These are phyloP conservation scores for Lentinula sp. DNA, from an alignment of 768 basidiomycete species.

Conservation along the genomic window DNA sequence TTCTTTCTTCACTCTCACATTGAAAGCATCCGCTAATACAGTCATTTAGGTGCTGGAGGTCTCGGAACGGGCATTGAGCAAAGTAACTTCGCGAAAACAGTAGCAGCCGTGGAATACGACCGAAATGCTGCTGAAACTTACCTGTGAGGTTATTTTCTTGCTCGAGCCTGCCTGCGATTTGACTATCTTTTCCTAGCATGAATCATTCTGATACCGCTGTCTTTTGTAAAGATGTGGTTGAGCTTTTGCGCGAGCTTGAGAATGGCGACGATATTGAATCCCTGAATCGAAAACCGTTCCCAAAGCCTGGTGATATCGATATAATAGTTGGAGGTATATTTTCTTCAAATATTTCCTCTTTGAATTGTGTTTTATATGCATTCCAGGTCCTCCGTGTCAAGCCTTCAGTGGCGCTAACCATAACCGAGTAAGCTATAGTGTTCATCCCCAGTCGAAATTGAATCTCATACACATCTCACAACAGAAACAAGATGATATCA, in stretches of 20 bases:
- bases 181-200: constrained; percentile 26
- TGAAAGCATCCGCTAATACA: neutral
- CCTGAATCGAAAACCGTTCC: constrained; percentile 26
- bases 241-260: constrained; percentile 28
- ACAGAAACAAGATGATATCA: constrained; percentile 54
- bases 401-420: constrained; percentile 65
- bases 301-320: constrained; percentile 54
- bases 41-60: constrained; percentile 60
- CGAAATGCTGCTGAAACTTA: constrained; percentile 62
- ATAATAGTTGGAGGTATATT: constrained; percentile 68
- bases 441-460: neutral
- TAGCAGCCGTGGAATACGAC: constrained; percentile 64
- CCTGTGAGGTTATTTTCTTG: constrained; percentile 30
- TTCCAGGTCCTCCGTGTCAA: constrained; percentile 70
- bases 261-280: neutral
- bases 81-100: constrained; percentile 56
- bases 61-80: constrained; percentile 62
- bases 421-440: constrained; percentile 35
- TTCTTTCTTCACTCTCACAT: neutral
- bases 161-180: neutral
- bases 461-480: constrained; percentile 1
- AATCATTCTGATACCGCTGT: constrained; percentile 60
- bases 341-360: neutral
- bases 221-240: constrained; percentile 60
- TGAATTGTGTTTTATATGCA: neutral